Evolutionary conservation across 352 stramenopile genomes (phyloP), one percentile per base, ranked within the genome.

Genomic region (Globisporangium ultimum): DNA sequence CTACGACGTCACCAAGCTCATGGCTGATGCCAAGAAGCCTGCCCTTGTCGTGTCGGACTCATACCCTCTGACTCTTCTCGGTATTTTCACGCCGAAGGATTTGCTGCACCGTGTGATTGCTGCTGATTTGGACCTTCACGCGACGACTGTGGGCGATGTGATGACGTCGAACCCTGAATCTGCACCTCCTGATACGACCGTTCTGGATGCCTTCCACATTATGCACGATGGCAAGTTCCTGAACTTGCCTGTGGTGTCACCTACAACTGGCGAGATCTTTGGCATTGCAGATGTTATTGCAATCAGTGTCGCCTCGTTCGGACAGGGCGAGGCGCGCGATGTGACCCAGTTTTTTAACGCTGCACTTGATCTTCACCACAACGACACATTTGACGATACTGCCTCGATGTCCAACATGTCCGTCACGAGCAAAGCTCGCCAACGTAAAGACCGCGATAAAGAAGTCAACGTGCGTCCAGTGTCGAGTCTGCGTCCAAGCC

Each of bases 61-160:
- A 9, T 67, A 80, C n/a, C 61, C 67, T 20, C 62, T 66, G 1
- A 69, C 88, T 14, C 75, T 99, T 2, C 76, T 98, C 43, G 97
- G 97, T 48, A 99, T 99, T 61, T 98, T 99, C 61, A 98, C 96
- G 0, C 96, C 97, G 32, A 99, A 99, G 77, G 97, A 99, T 70
- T 80, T 99, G 58, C 86, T 99, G 67, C 91, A 89, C 47, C 81
- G 96, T n/a, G 96, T 98, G 13, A 84, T 99, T 59, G 91, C 95
- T 0, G 93, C 89, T 22, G 84, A 93, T 53, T 67, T 98, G 22
- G 81, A 95, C 48, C 78, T 97, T 15, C 68, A 94, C 55, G 80
- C 66, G 4, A 99, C 93, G n/a, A 70, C 69, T 6, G 89, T 99
- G 12, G 82, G 78, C 36, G 77, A 93, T 1, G 85, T 96, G 20